These are phyloP conservation scores for Brassica hybrid DNA, from an alignment of 441 rosid genomes.

Conservation along the genomic window DNA sequence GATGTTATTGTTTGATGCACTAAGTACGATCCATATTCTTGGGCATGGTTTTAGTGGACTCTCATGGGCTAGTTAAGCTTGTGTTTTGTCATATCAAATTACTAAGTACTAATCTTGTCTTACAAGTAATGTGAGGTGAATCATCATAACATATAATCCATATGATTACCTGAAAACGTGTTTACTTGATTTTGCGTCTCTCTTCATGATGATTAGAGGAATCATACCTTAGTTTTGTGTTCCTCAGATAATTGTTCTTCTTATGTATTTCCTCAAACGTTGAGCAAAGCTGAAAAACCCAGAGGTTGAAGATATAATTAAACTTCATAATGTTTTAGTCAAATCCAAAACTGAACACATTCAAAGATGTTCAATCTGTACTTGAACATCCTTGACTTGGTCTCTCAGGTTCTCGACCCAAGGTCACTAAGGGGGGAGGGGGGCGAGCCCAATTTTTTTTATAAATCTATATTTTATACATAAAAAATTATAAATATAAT, in stretches of 20 bases:
- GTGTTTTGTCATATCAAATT: background rate
- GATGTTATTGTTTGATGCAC: background rate
- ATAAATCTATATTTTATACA: too few species aligned
- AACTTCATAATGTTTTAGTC: too few species aligned
- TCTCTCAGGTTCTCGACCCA: constrained; percentile 49
- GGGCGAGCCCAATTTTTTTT: too few species aligned
- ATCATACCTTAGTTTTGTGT: background rate
- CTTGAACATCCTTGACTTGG: constrained; percentile 48
- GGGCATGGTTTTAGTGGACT: background rate
- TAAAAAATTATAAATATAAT: too few species aligned
- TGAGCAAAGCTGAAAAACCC: background rate
- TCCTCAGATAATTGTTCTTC: background rate
- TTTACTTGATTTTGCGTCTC: background rate
- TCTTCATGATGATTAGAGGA: background rate
- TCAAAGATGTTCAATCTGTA: background rate
- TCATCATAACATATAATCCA: too few species aligned
- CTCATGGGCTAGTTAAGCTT: too few species aligned
- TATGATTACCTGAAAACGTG: too few species aligned
- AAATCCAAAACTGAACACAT: background rate
- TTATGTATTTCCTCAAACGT: background rate
- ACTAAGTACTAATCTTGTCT: too few species aligned
- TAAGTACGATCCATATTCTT: background rate
- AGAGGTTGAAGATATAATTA: background rate
- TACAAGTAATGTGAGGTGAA: too few species aligned
- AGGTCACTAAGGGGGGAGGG: too few species aligned